phyloP scores from a whole-genome alignment of 257 asterid species.

The Linaria vulgaris region DNA sequence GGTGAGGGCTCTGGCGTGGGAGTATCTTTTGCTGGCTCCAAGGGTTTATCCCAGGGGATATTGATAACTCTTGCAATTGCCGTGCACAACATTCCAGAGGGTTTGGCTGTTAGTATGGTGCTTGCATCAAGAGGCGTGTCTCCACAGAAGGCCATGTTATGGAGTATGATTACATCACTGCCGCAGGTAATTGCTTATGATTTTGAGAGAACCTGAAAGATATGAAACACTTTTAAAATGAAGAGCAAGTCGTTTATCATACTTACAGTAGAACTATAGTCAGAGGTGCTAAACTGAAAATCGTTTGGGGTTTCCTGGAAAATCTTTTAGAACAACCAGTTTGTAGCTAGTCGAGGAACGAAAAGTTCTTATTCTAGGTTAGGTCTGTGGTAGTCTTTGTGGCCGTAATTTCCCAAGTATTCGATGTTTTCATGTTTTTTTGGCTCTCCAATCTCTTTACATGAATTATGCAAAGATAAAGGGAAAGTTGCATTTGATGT shows the following conservation, averaged over 20 bases:
- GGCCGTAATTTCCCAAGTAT: too few relatives aligned
- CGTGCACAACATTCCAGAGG: slow-evolving; percentile 99
- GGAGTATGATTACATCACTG: slow-evolving; percentile 94
- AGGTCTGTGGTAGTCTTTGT: too few relatives aligned
- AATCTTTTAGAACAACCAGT: background rate
- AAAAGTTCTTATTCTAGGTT: too few relatives aligned
- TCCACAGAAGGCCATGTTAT: slow-evolving; percentile 91
- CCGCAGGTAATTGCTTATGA: slow-evolving; percentile 64
- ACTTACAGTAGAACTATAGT: too few relatives aligned
- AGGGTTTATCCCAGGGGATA: slow-evolving; percentile 90
- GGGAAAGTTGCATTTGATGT: slow-evolving; percentile 24
- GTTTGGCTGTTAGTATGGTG: slow-evolving; percentile 99
- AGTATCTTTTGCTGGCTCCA: slow-evolving; percentile 97
- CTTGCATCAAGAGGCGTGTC: slow-evolving; percentile 97
- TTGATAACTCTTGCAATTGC: slow-evolving; percentile 96
- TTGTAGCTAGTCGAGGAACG: background rate
- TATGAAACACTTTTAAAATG: background rate
- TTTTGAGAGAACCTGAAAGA: slow-evolving; percentile 4
- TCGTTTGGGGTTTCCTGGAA: background rate
- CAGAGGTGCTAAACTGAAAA: background rate
- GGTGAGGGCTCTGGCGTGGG: slow-evolving; percentile 99
- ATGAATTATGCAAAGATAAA: slow-evolving; percentile 10
- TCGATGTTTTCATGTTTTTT: background rate
- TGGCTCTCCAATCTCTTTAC: slow-evolving; percentile 1
- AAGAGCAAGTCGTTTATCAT: background rate